Conservation (phyloP, 768 basidiomycete species). For the Mrakia gelida region DNA sequence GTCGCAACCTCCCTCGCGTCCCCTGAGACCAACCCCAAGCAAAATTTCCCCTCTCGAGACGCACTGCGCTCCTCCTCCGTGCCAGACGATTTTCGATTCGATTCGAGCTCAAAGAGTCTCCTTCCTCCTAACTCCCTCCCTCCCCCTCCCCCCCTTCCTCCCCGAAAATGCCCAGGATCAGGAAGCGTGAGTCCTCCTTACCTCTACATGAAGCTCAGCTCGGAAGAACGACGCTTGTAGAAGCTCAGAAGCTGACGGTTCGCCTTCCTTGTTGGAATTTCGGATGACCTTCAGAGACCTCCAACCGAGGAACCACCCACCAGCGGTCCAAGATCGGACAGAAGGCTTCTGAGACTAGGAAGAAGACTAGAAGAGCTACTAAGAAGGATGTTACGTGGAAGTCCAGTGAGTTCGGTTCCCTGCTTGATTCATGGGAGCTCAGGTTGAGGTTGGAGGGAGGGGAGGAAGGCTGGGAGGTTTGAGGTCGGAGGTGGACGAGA, state of each 20-base stretch:
- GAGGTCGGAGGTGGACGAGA: background rate
- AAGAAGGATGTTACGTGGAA: conserved; percentile 85
- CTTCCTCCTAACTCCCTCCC: background rate
- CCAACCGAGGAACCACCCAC: conserved; percentile 69
- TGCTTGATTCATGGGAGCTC: background rate
- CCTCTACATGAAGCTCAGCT: background rate
- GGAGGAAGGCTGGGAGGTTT: background rate
- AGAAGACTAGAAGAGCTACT: conserved; percentile 66
- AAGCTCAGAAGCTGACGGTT: background rate
- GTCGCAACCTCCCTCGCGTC: too few relatives aligned
- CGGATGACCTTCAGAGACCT: conserved; percentile 59
- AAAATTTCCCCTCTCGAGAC: background rate
- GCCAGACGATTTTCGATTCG: background rate
- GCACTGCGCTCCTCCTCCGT: background rate
- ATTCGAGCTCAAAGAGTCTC: background rate
- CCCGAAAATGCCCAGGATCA: conserved; percentile 25
- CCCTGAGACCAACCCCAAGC: too few relatives aligned
- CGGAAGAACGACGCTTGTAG: too few relatives aligned
- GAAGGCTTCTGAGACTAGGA: conserved; percentile 69
- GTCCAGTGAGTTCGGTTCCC: conserved; percentile 57
- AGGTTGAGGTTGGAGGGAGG: background rate
- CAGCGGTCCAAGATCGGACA: conserved; percentile 67
- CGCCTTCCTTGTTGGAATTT: background rate
- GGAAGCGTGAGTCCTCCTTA: conserved; percentile 17
- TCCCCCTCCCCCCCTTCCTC: background rate